Percentiles rank a stretch among this genome's conserved stretches.
phyloP scores from a whole-genome alignment of 2,329 filamentous ascomycete species.

The Diaporthe vexans region DNA sequence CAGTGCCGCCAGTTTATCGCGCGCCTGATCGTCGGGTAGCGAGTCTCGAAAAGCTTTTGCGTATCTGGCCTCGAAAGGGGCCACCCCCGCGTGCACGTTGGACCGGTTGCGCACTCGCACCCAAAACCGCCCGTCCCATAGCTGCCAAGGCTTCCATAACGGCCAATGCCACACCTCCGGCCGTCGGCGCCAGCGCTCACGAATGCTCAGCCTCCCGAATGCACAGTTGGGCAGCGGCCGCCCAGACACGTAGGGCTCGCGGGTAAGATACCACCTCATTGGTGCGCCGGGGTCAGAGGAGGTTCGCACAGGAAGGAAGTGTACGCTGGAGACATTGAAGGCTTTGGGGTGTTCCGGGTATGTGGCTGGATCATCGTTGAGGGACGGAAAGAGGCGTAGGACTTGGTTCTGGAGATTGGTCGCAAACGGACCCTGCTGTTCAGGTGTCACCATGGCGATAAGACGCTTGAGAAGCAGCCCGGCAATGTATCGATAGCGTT shows the following conservation, averaged over 20 bases:
- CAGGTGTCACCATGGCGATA: constrained; percentile 65
- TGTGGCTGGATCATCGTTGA: constrained; percentile 47
- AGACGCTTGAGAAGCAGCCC: constrained; percentile 63
- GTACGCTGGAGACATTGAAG: constrained; percentile 63
- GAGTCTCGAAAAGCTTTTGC: constrained; percentile 63
- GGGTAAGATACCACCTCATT: constrained; percentile 61
- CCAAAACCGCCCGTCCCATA: constrained; percentile 76
- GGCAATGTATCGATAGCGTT: constrained; percentile 59
- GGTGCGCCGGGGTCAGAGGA: constrained; percentile 29
- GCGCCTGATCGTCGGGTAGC: constrained; percentile 50
- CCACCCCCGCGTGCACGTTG: constrained; percentile 58
- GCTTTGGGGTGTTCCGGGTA: constrained; percentile 45
- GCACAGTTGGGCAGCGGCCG: constrained; percentile 50
- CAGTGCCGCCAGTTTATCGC: constrained; percentile 55
- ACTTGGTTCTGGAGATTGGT: constrained; percentile 61
- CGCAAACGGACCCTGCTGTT: constrained; percentile 58
- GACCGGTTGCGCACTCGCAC: constrained; percentile 61
- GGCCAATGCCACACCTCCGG: constrained; percentile 46
- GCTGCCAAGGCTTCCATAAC: constrained; percentile 51
- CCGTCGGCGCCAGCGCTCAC: constrained; percentile 34
- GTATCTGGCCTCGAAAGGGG: constrained; percentile 60
- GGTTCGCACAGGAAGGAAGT: constrained; percentile 57
- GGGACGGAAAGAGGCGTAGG: constrained; percentile 62
- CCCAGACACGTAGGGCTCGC: constrained; percentile 60
- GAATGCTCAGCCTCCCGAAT: constrained; percentile 40